Percentiles rank a stretch among this genome's conserved stretches.
phyloP scores from a whole-genome alignment of 495 filamentous ascomycete species.

The Ramalina intermedia region DNA sequence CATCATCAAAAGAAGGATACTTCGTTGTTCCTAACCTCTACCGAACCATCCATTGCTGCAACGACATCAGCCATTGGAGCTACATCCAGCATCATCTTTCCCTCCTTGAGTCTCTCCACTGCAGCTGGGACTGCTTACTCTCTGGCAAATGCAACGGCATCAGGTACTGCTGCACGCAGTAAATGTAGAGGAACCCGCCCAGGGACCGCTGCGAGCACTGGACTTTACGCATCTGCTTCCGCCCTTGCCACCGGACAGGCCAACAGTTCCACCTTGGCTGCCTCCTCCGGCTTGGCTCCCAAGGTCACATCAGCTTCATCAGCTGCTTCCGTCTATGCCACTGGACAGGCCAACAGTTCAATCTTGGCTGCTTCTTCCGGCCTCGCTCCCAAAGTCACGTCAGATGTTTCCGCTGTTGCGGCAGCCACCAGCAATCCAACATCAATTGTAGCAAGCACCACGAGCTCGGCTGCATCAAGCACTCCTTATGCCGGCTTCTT shows the following conservation, averaged over 20 bases:
- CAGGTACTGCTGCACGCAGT: neutral
- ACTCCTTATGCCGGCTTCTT: constrained; percentile 1
- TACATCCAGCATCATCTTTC: neutral
- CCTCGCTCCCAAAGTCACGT: neutral
- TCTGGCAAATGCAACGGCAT: too few species aligned
- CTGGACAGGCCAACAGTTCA: neutral
- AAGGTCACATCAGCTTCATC: neutral
- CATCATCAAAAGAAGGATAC: constrained; percentile 1
- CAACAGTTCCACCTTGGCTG: neutral
- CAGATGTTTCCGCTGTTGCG: neutral
- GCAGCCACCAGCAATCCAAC: neutral
- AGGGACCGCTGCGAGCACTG: neutral
- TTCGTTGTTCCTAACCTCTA: neutral
- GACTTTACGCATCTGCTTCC: neutral
- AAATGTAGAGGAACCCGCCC: neutral
- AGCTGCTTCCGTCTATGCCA: neutral
- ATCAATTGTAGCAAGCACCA: neutral
- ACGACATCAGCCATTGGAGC: neutral
- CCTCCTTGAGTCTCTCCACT: neutral
- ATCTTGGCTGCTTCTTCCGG: neutral
- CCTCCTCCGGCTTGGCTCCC: neutral
- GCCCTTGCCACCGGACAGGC: neutral
- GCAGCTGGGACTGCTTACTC: neutral
- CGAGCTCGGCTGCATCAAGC: neutral
- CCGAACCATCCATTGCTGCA: neutral